phyloP scores from a whole-genome alignment of 2,329 filamentous ascomycete species.

The Fusarium mexicanum region DNA sequence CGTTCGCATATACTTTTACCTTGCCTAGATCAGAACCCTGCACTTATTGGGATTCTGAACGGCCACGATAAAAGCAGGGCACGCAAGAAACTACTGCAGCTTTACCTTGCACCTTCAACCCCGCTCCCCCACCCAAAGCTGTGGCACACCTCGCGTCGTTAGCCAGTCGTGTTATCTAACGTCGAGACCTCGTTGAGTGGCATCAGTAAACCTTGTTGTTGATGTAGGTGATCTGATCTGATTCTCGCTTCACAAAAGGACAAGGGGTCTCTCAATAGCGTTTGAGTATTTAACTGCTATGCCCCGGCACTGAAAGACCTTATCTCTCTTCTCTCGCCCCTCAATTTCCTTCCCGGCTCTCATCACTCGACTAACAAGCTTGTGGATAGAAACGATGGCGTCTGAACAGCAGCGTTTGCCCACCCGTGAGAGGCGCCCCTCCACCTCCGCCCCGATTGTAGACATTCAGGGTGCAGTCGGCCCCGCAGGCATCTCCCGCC shows the following conservation, averaged over 20 bases:
- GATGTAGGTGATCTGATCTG: conserved; percentile 44
- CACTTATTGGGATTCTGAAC: conserved; percentile 20
- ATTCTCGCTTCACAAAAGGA: conserved; percentile 34
- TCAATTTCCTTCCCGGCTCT: neutral
- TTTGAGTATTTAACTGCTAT: conserved; percentile 35
- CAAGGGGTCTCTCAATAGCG: conserved; percentile 16
- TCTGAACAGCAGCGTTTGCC: conserved; percentile 54
- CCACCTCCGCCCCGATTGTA: conserved; percentile 82
- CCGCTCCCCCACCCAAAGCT: conserved; percentile 42
- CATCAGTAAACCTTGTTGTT: conserved; percentile 37
- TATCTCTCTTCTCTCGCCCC: conserved; percentile 14
- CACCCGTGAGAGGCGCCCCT: conserved; percentile 80
- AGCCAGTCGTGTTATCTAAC: conserved; percentile 43
- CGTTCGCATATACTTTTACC: neutral
- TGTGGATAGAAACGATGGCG: conserved; percentile 44
- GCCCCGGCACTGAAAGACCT: conserved; percentile 2
- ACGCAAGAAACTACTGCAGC: conserved; percentile 37
- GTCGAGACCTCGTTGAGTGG: conserved; percentile 35
- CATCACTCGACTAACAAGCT: conserved; percentile 28
- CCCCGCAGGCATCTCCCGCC: conserved; percentile 84
- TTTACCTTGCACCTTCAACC: conserved; percentile 39
- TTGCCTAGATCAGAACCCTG: neutral
- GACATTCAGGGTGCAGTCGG: conserved; percentile 87
- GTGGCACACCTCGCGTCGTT: conserved; percentile 37
- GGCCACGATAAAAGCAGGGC: conserved; percentile 21